These are phyloP conservation scores for Cyberlindnera meyerae DNA, from an alignment of 805 yeast species.

Conservation along the genomic window DNA sequence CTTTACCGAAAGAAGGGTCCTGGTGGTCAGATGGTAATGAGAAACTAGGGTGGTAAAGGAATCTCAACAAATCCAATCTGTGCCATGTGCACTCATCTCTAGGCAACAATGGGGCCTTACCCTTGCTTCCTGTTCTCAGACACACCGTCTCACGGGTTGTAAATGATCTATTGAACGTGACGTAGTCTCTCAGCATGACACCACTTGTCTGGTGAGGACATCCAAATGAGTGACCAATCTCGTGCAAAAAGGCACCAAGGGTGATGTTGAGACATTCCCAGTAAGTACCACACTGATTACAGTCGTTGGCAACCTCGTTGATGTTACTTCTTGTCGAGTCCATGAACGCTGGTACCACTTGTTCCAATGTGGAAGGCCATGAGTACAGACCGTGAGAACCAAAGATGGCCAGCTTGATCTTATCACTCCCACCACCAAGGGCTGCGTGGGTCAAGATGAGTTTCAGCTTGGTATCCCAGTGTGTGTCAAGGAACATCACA, in stretches of 20 bases:
- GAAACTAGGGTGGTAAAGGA: conserved; percentile 77
- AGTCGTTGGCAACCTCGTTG: conserved; percentile 84
- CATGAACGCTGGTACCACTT: conserved; percentile 58
- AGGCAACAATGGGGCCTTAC: conserved; percentile 46
- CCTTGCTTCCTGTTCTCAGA: conserved; percentile 44
- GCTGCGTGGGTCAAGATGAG: conserved; percentile 88
- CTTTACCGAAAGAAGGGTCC: conserved; percentile 36
- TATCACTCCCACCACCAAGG: conserved; percentile 77
- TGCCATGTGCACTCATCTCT: conserved; percentile 84
- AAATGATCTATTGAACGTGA: conserved; percentile 75
- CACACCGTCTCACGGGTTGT: conserved; percentile 63
- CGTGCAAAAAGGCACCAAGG: conserved; percentile 92
- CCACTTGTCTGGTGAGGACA: conserved; percentile 91
- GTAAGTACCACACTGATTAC: conserved; percentile 73
- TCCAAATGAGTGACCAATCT: conserved; percentile 86
- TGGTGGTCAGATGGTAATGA: conserved; percentile 58
- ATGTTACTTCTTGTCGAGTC: conserved; percentile 65
- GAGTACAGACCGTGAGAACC: conserved; percentile 91
- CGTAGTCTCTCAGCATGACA: conserved; percentile 85
- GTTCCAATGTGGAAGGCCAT: conserved; percentile 85
- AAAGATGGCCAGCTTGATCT: conserved; percentile 77
- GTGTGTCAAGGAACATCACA: conserved; percentile 76
- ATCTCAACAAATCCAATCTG: conserved; percentile 71
- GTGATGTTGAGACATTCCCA: conserved; percentile 91
- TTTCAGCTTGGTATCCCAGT: conserved; percentile 60